Evolutionary conservation across 257 asterid species (phyloP), one percentile per base, ranked within the genome.

Genomic region (Echites panduratus): DNA sequence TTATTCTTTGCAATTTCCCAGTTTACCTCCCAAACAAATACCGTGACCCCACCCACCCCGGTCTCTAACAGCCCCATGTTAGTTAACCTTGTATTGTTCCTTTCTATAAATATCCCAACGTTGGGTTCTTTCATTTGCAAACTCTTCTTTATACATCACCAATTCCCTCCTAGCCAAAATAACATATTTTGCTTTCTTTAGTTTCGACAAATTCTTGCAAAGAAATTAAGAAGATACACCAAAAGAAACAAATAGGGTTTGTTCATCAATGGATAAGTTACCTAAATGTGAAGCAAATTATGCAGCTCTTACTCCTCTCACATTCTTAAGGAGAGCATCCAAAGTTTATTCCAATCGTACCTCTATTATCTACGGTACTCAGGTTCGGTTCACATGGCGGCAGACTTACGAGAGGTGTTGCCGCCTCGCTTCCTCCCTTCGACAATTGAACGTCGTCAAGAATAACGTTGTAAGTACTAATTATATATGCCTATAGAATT

Each of bases 381-480:
- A 68, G 4, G 72, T 84, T 0, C 84, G 76, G 1, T 91, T 91
- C 87, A 91, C 87, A 9, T 93, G 97, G 96, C 74, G 68, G 3
- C 88, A 89, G 56, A 93, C 98, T 7, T 82, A 89, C 44, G 59
- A 84, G 29, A 79, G 97, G 57, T 67, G 71, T 44, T 24, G 71
- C 22, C 94, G 96, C 70, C 90, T 93, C 0, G 97, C 97, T 49
- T 87, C 96, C 38, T 75, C 96, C 47, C 92, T 93, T 74, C 78
- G 65, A 0, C 72, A 90, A 0, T 76, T 87, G 57, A 89, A 86
- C 66, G 48, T 92, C 9, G 80, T 62, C 71, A 86, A 86, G 69
- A 89, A 89, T 20, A 65, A 87, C 20, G 97, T 92, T 0, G 97
- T 92, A 82, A 85, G 96, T 85, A 1, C 2, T 35, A 45, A n/a